Base-by-base conservation (phyloP, 805 yeast genomes). In the Zygoascus tannicola region DNA sequence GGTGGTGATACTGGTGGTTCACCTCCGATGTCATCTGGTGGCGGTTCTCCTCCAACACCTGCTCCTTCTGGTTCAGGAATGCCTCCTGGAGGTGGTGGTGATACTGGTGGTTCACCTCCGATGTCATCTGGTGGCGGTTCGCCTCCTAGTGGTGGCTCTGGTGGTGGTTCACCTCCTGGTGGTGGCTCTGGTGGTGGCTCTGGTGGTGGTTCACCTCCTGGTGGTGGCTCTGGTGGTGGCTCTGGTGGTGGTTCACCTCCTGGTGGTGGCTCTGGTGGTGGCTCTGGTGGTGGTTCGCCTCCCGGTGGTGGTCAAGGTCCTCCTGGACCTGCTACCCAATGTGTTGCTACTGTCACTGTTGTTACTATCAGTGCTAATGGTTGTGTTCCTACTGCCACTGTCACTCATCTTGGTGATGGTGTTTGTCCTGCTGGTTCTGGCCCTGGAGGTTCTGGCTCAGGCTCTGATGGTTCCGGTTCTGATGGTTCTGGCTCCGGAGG, bases 331-430 rank as follows among this genome's bases (percentile, higher is more conserved):
- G 23, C 40, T 20, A 35, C 46, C 30, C 37, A 28, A 3, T 40
- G 32, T 35, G 44, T 35, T 19, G 42, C 40, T 15, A 43, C 46
- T 15, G 30, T 43, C 3, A 43, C 46, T 2, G 35, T 40, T 21
- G 26, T 41, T 5, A 35, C 32, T 20, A 21, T 40, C 4, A 40
- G 46, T 21, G 35, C 22, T 5, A 21, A 35, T 21, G 46, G 40
- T 16, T 37, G 40, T 26, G 33, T 22, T n/a, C 40, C 46, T 33
- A 35, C 46, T 4, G 33, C 46, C 16, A 43, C 42, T 7, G 40
- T 43, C 16, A 43, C 46, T n/a, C n/a, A 19, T 8, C 30, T 38
- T n/a, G 46, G 35, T 7, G 23, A 37, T 35, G 46, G 41, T 18
- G 22, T 34, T 2, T 30, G 43, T 16, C 43, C 43, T 22, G 22